These are phyloP conservation scores for Glycine tomentella DNA, from an alignment of 306 rosid genomes.

Conservation along the genomic window DNA sequence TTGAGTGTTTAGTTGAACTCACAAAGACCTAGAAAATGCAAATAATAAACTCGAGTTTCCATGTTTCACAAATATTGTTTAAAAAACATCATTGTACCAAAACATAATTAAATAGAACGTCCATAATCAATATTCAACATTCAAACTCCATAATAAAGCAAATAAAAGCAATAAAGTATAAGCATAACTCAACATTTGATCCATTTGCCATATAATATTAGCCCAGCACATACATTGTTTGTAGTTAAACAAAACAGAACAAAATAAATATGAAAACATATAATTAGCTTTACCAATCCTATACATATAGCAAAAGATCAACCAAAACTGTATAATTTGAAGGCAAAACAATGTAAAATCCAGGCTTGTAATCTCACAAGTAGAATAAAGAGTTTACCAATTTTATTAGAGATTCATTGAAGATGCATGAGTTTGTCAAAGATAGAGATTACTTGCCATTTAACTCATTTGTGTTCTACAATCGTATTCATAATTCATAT, in stretches of 20 bases:
- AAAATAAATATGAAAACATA: neutral
- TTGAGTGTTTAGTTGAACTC: neutral
- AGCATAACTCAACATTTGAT: neutral
- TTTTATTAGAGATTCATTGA: neutral
- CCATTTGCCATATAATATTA: neutral
- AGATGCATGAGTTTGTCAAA: neutral
- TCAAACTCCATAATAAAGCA: neutral
- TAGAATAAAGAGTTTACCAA: neutral
- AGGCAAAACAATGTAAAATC: neutral
- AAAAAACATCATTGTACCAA: slow-evolving; percentile 2
- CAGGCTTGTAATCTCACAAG: neutral
- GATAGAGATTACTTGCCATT: neutral
- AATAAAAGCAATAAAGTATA: neutral
- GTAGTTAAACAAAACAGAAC: neutral
- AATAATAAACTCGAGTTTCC: neutral
- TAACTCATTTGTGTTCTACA: neutral
- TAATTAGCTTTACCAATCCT: neutral
- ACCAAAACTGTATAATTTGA: neutral
- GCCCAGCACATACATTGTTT: neutral
- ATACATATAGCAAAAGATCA: neutral
- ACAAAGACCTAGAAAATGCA: neutral
- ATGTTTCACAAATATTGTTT: neutral
- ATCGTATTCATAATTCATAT: neutral
- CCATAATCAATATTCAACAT: neutral
- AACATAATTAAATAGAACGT: neutral